Base-by-base conservation (phyloP, 139 green algal genomes). In the Chlorella sp. region DNA sequence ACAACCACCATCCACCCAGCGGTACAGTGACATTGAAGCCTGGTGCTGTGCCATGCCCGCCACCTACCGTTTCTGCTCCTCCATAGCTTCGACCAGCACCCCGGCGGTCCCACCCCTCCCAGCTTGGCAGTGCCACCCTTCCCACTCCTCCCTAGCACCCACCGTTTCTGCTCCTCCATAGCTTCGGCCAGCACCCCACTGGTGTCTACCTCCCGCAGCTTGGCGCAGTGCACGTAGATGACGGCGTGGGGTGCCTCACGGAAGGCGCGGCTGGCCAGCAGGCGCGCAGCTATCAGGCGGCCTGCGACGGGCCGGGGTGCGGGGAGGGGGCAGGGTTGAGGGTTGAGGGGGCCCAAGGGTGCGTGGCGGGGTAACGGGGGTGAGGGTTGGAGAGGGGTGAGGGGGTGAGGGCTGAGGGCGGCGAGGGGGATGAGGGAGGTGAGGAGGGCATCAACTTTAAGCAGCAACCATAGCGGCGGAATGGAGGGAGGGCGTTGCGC, bases 161-260 rank as follows among this genome's bases (percentile, higher is more conserved):
- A 88, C 84, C 68, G 66, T 39, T 88, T 88, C 36, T 36, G 57
- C 21, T 14, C 84, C 14, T 30, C 78, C 64, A 97, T 81, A 5
- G 90, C 91, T 57, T 91, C 83, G 19, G 83, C 26, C 34, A 98
- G 53, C 12, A 96, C 82, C 0, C 60, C 30, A 0, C 69, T 94
- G 1, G 95, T 97, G 88, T 98, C 94, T 0, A 98, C 96, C 39
- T 98, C 96, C 15, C 94, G 85, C 42, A 98, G 86, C 64, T 91
- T 91, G 19, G 89, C 85, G 34, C 94, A 96, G 40, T 95, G 91
- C 26, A 98, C 77, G 68, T 97, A 98, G 36, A 97, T 75, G 11
- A 92, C 94, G 18, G 97, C 40, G 0, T 79, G 92, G 1, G 68
- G 81, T 0, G 91, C 75, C 0, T 83, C 11, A 24, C 87, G 34